Conservation (phyloP, 768 basidiomycete species). For the Phlebiopsis flavidoalba region DNA sequence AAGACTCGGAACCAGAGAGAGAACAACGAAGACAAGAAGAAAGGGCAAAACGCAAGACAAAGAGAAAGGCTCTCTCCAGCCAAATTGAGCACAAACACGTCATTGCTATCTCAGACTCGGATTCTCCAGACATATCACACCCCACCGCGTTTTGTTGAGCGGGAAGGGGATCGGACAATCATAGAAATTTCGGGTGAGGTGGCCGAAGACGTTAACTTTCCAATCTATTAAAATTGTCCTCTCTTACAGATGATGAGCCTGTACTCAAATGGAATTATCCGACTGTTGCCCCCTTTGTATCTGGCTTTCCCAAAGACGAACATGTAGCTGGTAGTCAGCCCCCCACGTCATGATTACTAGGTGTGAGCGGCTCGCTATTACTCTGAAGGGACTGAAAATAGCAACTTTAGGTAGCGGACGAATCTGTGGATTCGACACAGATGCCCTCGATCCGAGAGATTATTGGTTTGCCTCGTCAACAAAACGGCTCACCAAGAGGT, state of each 20-base stretch:
- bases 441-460: constrained; percentile 8
- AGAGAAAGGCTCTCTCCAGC: background rate
- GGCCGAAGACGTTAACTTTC: too few species aligned
- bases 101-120: constrained; percentile 4
- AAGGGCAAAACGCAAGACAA: constrained; percentile 19
- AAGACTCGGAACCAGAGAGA: constrained; percentile 72
- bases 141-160: background rate
- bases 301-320: too few species aligned
- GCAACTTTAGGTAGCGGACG: background rate
- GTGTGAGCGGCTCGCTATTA: too few species aligned
- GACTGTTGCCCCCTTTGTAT: too few species aligned
- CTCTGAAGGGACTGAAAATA: too few species aligned
- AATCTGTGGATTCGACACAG: constrained; percentile 8
- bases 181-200: constrained; percentile 22
- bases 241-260: background rate
- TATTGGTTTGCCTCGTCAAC: constrained; percentile 3
- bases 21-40: constrained; percentile 30
- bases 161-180: background rate
- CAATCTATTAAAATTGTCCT: background rate
- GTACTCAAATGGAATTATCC: background rate
- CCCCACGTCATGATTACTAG: too few species aligned
- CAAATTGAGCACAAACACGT: background rate
- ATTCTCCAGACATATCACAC: background rate
- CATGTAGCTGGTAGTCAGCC: background rate
- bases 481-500: background rate